Evolutionary conservation across 768 basidiomycete genomes (phyloP), one percentile per base, ranked within the genome.

Genomic region (Tephrocybe sp.): DNA sequence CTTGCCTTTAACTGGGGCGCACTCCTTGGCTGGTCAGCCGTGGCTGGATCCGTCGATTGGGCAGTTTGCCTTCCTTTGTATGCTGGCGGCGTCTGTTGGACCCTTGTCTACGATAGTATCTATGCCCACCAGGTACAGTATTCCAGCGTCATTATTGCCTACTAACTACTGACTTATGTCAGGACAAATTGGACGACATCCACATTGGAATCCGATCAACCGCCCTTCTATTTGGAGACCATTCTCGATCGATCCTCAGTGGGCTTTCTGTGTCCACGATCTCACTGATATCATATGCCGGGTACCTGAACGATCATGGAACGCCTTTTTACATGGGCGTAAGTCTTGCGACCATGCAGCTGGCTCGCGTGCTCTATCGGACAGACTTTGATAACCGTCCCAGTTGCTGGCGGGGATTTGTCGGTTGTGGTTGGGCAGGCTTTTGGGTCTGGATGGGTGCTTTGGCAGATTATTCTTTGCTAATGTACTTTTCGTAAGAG

Each of bases 1-100:
- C 77, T 98, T 38, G 86, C 95, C 0, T 99, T 95, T 68, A 98
- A 98, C 69, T 99, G 96, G 96, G 97, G 97, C 15, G 85, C 92
- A 1, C 69, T 99, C 1, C 82, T 98, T 15, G 97, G 97, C 19
- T 98, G 95, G 89, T 95, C 97, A 3, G 95, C 97, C 2, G 84
- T 98, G 4, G 82, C 87, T 1, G 92, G 91, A 1, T 59, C 76
- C 1, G 84, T 87, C 2, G 75, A 96, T 61, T 96, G 92, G 94
- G 64, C 64, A 9, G 80, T 95, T 34, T 91, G 89, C 35, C 68
- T 89, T 8, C 92, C 97, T 2, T 77, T 99, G 11, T 98, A 98
- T 61, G 85, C 87, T 1, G 92, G 95, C 7, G 90, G 92, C 19
- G 70, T 94, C 22, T 83, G 84, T 60, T 98, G 95, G 94, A 95